phyloP scores from a whole-genome alignment of 106 monocot genomes.

The Amphibolis antarctica region DNA sequence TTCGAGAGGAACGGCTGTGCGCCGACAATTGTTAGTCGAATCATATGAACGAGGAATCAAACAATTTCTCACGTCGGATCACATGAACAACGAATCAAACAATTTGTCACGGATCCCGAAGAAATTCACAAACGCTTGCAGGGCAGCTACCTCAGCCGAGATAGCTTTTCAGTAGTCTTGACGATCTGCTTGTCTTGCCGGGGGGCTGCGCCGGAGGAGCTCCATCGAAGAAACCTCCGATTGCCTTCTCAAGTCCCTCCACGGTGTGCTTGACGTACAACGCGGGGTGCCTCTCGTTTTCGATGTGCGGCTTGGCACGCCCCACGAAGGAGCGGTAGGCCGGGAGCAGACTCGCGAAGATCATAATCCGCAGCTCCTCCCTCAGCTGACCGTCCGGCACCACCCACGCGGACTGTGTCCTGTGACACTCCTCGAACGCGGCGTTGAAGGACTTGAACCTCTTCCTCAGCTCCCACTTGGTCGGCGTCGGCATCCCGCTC shows the following conservation, averaged over 20 bases:
- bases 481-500: conserved; percentile 46
- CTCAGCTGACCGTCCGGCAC: conserved; percentile 67
- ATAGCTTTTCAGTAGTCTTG: no score
- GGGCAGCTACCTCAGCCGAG: no score
- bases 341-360: conserved; percentile 51
- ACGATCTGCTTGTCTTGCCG: conserved; percentile 26
- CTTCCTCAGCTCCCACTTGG: conserved; percentile 57
- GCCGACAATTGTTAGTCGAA: no score
- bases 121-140: no score
- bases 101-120: no score
- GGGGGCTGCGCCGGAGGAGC: conserved; percentile 17
- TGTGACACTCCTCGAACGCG: conserved; percentile 64
- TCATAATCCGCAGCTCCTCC: conserved; percentile 71
- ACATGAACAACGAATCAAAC: no score
- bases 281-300: no score
- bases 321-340: conserved; percentile 68
- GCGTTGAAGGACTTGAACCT: conserved; percentile 83
- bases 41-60: no score
- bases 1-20: no score
- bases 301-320: conserved; percentile 66
- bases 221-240: conserved; percentile 73
- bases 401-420: conserved; percentile 49
- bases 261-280: conserved; percentile 74
- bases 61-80: no score
- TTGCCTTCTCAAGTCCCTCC: conserved; percentile 59